Base-by-base conservation (phyloP, 2,329 filamentous ascomycete genomes). In the Neofusicoccum kwambonambiense region DNA sequence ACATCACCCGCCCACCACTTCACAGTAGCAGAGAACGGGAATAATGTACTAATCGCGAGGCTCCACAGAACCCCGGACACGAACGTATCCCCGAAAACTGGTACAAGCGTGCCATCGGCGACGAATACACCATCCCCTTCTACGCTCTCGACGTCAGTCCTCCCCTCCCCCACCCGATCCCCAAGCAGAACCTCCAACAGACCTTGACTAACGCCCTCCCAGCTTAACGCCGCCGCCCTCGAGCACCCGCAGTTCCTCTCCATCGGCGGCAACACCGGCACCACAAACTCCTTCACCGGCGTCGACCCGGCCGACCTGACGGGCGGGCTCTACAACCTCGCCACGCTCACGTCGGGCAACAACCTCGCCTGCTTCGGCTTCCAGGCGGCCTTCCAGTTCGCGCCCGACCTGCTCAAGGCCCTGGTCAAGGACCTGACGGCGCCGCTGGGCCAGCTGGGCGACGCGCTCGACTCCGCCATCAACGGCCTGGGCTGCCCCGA, bases 351-450 rank as follows among this genome's bases (percentile, higher is more conserved):
- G 0, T 66, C 84, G 63, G 81, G 80, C 13, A 82, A 85, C 72
- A 83, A 85, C 69, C 70, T 79, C 6, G 60, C 78, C 15, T 84
- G 82, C 66, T 80, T 81, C 65, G 75, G 70, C 8, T 75, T 78
- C 37, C 76, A 83, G 58, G 69, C 75, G 12, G 72, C 78, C n/a
- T 72, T 78, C 68, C 75, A 78, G 5, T 76, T 69, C 3, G 71
- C 78, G 0, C 82, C 82, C 1, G 81, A 82, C 70, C 68, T 80
- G 0, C 66, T 82, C 1, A 47, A 61, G 15, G 57, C 74, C 1
- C 35, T 82, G 4, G 77, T 81, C 57, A 67, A 68, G 0, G 73
- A 75, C 19, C 60, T 81, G 4, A 67, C 67, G 8, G 64, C 68
- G 1, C 71, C 78, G 7, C 62, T 78, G 34, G 64, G 74, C 65